Base-by-base conservation (phyloP, 106 monocot genomes). In the Amphibolis antarctica region DNA sequence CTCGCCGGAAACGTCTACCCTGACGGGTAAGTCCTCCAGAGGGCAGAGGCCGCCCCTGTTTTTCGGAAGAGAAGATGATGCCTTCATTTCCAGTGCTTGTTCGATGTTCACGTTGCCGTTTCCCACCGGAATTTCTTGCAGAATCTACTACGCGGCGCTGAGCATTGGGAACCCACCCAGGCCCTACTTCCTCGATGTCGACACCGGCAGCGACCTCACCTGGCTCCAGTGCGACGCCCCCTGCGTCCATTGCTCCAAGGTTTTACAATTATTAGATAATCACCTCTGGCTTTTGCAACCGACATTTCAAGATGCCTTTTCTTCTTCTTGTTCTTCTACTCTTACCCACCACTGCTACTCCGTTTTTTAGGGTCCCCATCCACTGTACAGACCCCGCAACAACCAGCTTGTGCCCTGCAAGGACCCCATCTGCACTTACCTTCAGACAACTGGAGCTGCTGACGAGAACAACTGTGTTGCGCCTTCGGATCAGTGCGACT, bases 151-250 rank as follows among this genome's bases (percentile, higher is more conserved):
- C 61, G 74, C 24, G 22, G 6, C 65, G 17, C 75, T 98, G 78
- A 74, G 18, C 68, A 83, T 98, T 46, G 96, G 96, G 6, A 68
- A 85, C 12, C 94, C 94, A 14, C 89, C 89, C 52, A 86, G 70
- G 68, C 86, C 90, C 43, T 98, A 98, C 67, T 98, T 82, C 72
- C 76, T 98, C 28, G 90, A 90, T 60, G 76, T 98, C 10, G 96
- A 98, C 71, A 87, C 89, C 26, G 94, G 94, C n/a, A 96, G 94
- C 82, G 94, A 89, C 64, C 78, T 96, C 55, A 86, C 89, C 48
- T 96, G 94, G 94, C 58, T 96, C 58, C 94, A 96, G 55, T 96
- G 94, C 76, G 86, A 89, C 75, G 94, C 94, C 7, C 94, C 94
- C 22, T 96, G 94, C 76, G 67, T 80, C 66, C 59, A 68, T 29